Evolutionary conservation across 1,284 basidiomycete species (phyloP).

Genomic region (Puccinia hordei): DNA sequence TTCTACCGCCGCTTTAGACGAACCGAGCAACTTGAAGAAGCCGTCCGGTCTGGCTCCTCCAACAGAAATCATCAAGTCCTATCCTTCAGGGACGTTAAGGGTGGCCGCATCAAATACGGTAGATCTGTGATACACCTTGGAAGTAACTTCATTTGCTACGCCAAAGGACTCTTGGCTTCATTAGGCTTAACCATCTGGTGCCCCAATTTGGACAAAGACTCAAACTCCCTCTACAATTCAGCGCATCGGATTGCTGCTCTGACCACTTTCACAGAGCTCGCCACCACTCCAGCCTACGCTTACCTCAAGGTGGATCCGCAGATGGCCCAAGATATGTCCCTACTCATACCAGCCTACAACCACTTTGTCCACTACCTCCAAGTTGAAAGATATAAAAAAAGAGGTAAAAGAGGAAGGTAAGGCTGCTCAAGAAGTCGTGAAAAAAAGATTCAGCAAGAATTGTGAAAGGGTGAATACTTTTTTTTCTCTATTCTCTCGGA

Average conservation of each 20-base stretch:
- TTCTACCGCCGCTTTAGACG: slow-evolving; percentile 9
- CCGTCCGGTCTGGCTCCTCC: not conserved
- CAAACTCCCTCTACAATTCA: slow-evolving; percentile 11
- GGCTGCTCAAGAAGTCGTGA: not conserved
- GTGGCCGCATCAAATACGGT: not conserved
- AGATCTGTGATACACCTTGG: too few species aligned
- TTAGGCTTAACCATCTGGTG: slow-evolving; percentile 31
- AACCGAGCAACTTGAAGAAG: slow-evolving; percentile 8
- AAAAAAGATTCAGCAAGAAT: slow-evolving; percentile 14
- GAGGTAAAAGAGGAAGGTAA: slow-evolving; percentile 20
- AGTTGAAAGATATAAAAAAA: slow-evolving; percentile 4
- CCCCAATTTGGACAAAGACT: slow-evolving; percentile 25
- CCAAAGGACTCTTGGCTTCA: not conserved
- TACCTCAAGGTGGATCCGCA: slow-evolving; percentile 19
- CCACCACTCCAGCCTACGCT: not conserved
- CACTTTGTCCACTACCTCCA: slow-evolving; percentile 30
- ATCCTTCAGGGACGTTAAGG: not conserved
- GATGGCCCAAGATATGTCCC: not conserved
- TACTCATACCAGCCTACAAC: slow-evolving; percentile 32
- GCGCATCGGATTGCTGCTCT: slow-evolving; percentile 27
- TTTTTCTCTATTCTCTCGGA: not conserved
- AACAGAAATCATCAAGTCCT: not conserved
- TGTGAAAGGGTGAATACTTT: slow-evolving; percentile 17
- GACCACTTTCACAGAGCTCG: slow-evolving; percentile 18
- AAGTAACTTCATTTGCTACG: slow-evolving; percentile 16